A percentile compares a stretch with the other conserved stretches of the same genome.
phyloP scores from a whole-genome alignment of 192 early-diverging fungal species.

The Coemansia umbellata region DNA sequence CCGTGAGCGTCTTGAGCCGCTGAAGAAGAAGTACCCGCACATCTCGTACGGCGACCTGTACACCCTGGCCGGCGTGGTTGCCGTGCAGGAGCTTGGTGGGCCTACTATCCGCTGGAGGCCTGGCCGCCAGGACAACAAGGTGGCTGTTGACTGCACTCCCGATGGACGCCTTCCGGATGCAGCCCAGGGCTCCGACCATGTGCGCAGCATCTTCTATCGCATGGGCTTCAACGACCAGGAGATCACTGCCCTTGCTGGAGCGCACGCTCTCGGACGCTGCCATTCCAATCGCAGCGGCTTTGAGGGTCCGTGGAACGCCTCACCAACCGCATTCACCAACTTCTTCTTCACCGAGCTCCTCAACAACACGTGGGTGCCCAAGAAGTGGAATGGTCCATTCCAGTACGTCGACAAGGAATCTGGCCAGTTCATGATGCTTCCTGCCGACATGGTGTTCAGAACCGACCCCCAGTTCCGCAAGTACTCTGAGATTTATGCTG shows the following conservation, averaged over 20 bases:
- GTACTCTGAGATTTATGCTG: slow-evolving; percentile 83
- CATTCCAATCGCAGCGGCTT: slow-evolving; percentile 71
- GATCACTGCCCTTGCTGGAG: slow-evolving; percentile 78
- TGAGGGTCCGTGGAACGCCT: slow-evolving; percentile 85
- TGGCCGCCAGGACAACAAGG: slow-evolving; percentile 55
- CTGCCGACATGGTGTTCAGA: slow-evolving; percentile 64
- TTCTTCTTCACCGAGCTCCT: slow-evolving; percentile 79
- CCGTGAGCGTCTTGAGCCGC: slow-evolving; percentile 62
- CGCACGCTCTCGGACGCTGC: slow-evolving; percentile 75
- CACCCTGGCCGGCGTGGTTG: slow-evolving; percentile 72
- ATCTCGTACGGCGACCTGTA: slow-evolving; percentile 85
- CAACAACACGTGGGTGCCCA: slow-evolving; percentile 75
- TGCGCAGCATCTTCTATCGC: slow-evolving; percentile 76
- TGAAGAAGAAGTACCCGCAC: slow-evolving; percentile 78
- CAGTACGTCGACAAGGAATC: slow-evolving; percentile 84
- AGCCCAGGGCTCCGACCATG: slow-evolving; percentile 58
- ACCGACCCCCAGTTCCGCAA: slow-evolving; percentile 66
- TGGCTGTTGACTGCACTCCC: slow-evolving; percentile 53
- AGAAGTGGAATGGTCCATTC: slow-evolving; percentile 76
- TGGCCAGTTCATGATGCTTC: slow-evolving; percentile 65
- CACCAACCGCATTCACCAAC: slow-evolving; percentile 88
- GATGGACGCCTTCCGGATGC: slow-evolving; percentile 81
- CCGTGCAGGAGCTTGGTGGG: slow-evolving; percentile 73
- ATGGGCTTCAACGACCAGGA: slow-evolving; percentile 80
- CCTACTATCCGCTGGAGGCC: slow-evolving; percentile 73